Percentiles rank a stretch among this genome's conserved stretches.
Evolutionary conservation across 148 eudicot genomes (phyloP).

Genomic region (Camellia sinensis): DNA sequence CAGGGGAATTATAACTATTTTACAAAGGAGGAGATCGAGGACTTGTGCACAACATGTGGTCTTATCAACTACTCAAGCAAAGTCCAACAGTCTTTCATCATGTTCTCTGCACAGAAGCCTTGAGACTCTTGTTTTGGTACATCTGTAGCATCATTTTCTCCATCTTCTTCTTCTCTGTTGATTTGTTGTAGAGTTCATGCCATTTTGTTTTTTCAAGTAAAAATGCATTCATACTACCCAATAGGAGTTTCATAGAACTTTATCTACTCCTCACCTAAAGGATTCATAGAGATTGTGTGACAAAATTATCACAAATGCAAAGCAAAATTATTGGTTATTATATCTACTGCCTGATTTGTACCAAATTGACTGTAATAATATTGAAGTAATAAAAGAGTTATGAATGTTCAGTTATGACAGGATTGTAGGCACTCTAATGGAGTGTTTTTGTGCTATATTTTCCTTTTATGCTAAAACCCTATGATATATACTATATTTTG

Average conservation of each 20-base stretch:
- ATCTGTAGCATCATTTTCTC: constrained; percentile 8
- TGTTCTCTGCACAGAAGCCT: constrained; percentile 82
- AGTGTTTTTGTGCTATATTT: too few species aligned
- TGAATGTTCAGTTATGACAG: constrained; percentile 12
- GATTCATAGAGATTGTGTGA: too few species aligned
- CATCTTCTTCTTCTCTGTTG: neutral
- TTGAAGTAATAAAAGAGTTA: constrained; percentile 10
- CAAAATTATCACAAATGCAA: neutral
- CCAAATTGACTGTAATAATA: neutral
- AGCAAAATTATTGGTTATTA: neutral
- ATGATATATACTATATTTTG: too few species aligned
- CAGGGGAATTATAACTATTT: constrained; percentile 43
- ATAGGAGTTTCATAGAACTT: too few species aligned
- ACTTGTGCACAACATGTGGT: constrained; percentile 79
- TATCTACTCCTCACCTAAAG: too few species aligned
- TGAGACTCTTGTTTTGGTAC: constrained; percentile 24
- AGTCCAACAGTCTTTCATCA: constrained; percentile 70
- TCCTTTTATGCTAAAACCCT: too few species aligned
- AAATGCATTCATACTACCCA: neutral
- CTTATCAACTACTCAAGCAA: constrained; percentile 64
- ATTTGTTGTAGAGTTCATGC: neutral
- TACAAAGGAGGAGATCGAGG: constrained; percentile 79
- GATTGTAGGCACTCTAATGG: constrained; percentile 1
- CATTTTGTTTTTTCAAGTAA: neutral
- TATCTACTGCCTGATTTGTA: neutral